Conservation (phyloP, 2,329 filamentous ascomycete genomes). For the Nigrospora sphaerica region DNA sequence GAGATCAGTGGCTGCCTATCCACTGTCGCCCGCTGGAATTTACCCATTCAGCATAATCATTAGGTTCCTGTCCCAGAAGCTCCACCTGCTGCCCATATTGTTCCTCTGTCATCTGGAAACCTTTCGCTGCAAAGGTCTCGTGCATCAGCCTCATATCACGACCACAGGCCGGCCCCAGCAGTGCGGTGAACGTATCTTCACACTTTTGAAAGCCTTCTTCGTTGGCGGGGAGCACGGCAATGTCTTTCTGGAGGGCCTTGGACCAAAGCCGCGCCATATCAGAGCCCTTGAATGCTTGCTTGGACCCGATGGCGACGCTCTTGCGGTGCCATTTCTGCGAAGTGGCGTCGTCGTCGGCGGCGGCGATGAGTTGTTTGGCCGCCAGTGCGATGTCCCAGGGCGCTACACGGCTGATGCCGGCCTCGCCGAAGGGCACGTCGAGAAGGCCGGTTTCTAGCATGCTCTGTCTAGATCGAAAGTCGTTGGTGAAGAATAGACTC, state of each 20-base stretch:
- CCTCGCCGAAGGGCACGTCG: background rate
- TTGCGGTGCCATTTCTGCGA: background rate
- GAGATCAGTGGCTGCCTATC: no score
- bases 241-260: background rate
- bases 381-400: constrained; percentile 2
- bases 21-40: background rate
- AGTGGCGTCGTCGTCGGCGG: background rate
- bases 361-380: background rate
- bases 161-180: background rate
- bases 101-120: background rate
- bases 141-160: constrained; percentile 1
- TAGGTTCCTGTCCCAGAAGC: background rate
- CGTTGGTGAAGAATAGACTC: constrained; percentile 2
- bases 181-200: background rate
- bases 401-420: background rate
- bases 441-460: constrained; percentile 1
- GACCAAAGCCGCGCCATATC: constrained; percentile 1
- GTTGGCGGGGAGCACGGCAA: background rate
- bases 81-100: constrained; percentile 1
- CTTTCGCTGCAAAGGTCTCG: background rate
- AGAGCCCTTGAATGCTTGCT: background rate
- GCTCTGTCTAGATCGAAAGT: background rate
- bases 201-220: background rate
- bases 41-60: background rate
- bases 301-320: background rate